Evolutionary conservation across 139 green algal species (phyloP), one percentile per base, ranked within the genome.

Genomic region (Chlamydomonas schloesseri): DNA sequence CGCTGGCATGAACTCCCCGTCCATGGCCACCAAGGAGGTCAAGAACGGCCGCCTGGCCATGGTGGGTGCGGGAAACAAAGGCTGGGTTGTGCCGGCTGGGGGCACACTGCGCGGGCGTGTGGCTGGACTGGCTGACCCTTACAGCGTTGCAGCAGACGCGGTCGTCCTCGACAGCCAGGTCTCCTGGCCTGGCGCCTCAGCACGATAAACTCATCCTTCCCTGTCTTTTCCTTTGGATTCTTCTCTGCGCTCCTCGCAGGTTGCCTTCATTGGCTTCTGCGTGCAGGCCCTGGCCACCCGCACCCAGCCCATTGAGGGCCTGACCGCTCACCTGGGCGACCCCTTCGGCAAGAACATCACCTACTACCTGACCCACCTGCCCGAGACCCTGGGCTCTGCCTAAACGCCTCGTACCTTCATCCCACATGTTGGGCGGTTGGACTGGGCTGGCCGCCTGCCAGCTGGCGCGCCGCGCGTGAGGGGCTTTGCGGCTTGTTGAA

Each of bases 1-100:
- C 17, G 88, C 92, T 65, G 92, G 92, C 88, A 89, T 97, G 92
- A 95, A 95, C 91, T 95, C 91, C 33, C 81, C 93, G n/a, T 90
- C 95, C 74, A 98, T 95, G 86, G 90, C 92, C 65, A 78, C 97
- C 46, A 98, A 98, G 95, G 97, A 99, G 95, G 84, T 99, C 83
- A 99, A 99, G 95, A 99, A 99, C 91, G 97, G 95, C 73, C 95
- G 97, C 90, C 93, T 98, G 4, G 96, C 96, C 53, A 98, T 98
- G 96, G 92, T 97, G 81, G 87, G 89, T 57, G n/a, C n/a, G n/a
- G n/a, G n/a, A n/a, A 13, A 6, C 28, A 18, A 17, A 47, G 37
- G 15, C 64, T n/a, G n/a, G n/a, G n/a, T n/a, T n/a, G n/a, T n/a
- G n/a, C n/a, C n/a, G n/a, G n/a, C n/a, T n/a, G n/a, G n/a, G n/a